These are phyloP conservation scores for Paracamarosporium sp. DNA, from an alignment of 2,329 filamentous ascomycete species.

Conservation along the genomic window DNA sequence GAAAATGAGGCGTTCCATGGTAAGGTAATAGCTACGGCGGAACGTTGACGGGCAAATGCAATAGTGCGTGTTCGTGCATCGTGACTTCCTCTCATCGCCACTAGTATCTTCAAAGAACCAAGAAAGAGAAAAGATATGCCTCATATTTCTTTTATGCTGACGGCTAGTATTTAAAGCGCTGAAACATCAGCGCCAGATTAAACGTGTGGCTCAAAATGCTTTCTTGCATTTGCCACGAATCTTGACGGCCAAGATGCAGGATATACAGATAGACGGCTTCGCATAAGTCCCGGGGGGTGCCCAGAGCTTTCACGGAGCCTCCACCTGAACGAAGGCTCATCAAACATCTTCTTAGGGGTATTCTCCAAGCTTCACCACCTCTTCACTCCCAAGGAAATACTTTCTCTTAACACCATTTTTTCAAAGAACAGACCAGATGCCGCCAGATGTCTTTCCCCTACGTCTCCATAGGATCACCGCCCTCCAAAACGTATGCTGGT, in stretches of 20 bases:
- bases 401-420: background rate
- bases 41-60: background rate
- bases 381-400: background rate
- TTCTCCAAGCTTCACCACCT: background rate
- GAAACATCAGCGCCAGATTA: background rate
- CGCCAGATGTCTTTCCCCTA: slow-evolving; percentile 10
- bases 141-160: background rate
- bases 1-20: too few relatives aligned
- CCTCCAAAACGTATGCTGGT: slow-evolving; percentile 56
- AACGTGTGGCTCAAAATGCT: background rate
- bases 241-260: background rate
- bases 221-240: background rate
- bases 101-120: background rate
- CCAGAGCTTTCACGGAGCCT: background rate
- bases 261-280: background rate
- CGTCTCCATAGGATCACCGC: slow-evolving; percentile 37
- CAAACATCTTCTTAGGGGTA: background rate
- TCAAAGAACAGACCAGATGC: background rate
- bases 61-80: background rate
- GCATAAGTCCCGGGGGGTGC: background rate
- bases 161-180: background rate
- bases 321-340: background rate
- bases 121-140: background rate
- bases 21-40: too few relatives aligned
- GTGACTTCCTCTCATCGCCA: background rate